Percentiles rank a stretch among this genome's conserved stretches.
Evolutionary conservation across 2,329 filamentous ascomycete genomes (phyloP).

Genomic region (Tolypocladium nubicola): DNA sequence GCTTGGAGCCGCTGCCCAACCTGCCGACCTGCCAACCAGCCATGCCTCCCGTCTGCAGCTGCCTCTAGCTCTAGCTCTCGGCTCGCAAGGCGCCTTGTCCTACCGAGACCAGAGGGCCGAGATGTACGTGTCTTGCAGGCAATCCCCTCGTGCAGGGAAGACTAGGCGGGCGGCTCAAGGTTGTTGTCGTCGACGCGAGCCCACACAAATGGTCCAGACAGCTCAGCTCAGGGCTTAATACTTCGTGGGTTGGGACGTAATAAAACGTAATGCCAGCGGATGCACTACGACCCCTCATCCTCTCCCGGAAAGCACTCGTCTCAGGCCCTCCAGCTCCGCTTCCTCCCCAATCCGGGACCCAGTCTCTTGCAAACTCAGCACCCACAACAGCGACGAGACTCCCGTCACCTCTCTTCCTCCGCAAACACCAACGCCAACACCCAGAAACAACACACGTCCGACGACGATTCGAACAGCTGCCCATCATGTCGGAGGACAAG

Average conservation of each 20-base stretch:
- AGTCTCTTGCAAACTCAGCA: background rate
- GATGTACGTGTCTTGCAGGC: too few relatives aligned
- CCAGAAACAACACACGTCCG: background rate
- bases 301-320: background rate
- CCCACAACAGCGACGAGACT: background rate
- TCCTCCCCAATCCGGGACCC: background rate
- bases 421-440: background rate
- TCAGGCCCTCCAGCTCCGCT: background rate
- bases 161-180: too few relatives aligned
- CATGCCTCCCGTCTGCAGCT: too few relatives aligned
- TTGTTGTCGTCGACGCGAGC: background rate
- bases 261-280: too few relatives aligned
- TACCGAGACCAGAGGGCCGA: too few relatives aligned
- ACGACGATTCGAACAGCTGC: slow-evolving; percentile 8
- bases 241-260: too few relatives aligned
- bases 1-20: background rate
- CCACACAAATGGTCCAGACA: background rate
- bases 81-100: too few relatives aligned
- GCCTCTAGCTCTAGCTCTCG: too few relatives aligned
- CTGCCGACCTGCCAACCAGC: too few relatives aligned
- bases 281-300: background rate
- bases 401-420: background rate
- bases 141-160: too few relatives aligned
- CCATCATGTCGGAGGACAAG: slow-evolving; percentile 35
- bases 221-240: background rate